phyloP scores from a whole-genome alignment of 257 asterid species.

The Nicotiana tomentosiformis region DNA sequence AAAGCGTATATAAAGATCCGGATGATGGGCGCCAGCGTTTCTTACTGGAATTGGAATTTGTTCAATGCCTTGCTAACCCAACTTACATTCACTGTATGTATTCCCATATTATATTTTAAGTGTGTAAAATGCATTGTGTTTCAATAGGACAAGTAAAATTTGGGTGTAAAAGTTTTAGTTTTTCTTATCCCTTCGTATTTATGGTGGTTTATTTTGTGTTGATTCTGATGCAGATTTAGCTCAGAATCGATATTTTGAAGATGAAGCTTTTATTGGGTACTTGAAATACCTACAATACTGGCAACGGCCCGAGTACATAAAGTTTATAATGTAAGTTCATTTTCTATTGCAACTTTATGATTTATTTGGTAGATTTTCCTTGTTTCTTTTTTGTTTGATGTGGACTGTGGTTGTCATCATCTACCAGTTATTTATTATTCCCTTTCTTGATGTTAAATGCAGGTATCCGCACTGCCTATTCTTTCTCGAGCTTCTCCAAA shows the following conservation, averaged over 20 bases:
- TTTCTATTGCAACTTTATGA: background rate
- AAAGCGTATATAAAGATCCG: constrained; percentile 59
- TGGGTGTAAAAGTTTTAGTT: background rate
- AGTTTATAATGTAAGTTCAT: constrained; percentile 67
- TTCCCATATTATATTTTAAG: background rate
- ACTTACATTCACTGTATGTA: constrained; percentile 69
- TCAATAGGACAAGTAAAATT: background rate
- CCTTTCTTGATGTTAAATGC: background rate
- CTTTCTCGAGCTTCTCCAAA: constrained; percentile 92
- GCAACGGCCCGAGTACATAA: constrained; percentile 85
- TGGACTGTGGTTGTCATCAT: background rate
- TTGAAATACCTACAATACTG: constrained; percentile 89
- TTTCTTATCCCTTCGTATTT: background rate
- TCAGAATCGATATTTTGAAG: constrained; percentile 89
- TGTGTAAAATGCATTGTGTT: background rate
- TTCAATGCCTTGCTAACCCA: constrained; percentile 90
- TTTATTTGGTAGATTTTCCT: background rate
- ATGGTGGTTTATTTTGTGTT: background rate
- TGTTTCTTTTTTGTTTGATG: background rate
- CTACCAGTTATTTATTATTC: background rate
- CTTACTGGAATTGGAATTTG: constrained; percentile 83
- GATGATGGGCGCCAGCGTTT: constrained; percentile 96
- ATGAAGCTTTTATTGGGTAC: constrained; percentile 88
- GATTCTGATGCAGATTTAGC: constrained; percentile 67
- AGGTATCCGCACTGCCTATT: constrained; percentile 94